Conservation (phyloP, 2,329 filamentous ascomycete genomes). For the Pestalotiopsis sp. region DNA sequence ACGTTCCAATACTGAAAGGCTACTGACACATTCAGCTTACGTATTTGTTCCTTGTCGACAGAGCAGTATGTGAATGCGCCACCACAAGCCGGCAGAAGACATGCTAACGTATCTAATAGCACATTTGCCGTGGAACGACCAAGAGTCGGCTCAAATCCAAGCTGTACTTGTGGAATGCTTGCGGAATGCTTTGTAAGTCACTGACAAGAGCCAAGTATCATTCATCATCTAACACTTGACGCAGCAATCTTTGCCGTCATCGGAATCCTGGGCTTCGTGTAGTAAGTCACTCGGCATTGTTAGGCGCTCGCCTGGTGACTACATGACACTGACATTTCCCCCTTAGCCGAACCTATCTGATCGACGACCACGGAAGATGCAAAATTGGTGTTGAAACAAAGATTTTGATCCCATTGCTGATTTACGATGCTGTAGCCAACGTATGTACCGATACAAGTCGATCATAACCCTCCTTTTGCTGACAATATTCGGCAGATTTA, state of each 20-base stretch:
- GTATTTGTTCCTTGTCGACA: conserved; percentile 1
- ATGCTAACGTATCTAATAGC: not conserved
- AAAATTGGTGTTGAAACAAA: not conserved
- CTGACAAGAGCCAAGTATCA: not conserved
- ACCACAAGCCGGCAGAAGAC: not conserved
- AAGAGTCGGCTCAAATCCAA: conserved; percentile 7
- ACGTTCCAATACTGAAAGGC: not conserved
- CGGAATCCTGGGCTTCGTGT: not conserved
- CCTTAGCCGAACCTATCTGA: not conserved
- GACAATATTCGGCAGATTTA: not conserved
- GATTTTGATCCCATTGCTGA: not conserved
- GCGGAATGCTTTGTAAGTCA: not conserved
- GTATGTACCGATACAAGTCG: not conserved
- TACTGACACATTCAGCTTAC: not conserved
- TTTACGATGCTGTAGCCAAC: not conserved
- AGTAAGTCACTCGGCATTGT: not conserved
- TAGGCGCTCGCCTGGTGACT: no score
- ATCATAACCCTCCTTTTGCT: not conserved
- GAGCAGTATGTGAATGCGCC: not conserved
- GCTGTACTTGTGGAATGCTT: not conserved
- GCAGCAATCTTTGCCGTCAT: not conserved
- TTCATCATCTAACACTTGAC: not conserved
- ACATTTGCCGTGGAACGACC: not conserved
- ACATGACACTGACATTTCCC: not conserved
- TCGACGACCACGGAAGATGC: not conserved